Evolutionary conservation across 345 rosid species (phyloP).

Genomic region (Garcia nutans): DNA sequence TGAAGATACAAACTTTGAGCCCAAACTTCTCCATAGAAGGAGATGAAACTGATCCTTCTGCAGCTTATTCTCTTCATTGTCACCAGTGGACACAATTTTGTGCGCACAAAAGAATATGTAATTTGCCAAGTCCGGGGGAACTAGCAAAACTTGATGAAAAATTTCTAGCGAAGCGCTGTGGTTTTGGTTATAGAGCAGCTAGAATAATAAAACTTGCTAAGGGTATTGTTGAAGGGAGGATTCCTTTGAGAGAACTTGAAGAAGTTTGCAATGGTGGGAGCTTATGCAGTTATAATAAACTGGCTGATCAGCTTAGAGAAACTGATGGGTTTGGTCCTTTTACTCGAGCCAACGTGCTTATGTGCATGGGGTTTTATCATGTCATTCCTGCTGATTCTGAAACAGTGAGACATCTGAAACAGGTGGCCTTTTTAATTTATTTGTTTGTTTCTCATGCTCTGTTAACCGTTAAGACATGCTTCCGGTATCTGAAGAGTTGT

Average conservation of each 20-base stretch:
- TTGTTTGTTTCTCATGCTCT: neutral
- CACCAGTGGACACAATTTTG: neutral
- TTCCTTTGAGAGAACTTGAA: constrained; percentile 40
- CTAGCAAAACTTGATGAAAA: constrained; percentile 44
- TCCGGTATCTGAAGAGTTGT: neutral
- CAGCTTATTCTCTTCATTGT: neutral
- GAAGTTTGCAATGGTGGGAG: constrained; percentile 25
- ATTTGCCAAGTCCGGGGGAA: constrained; percentile 49
- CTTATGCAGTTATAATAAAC: constrained; percentile 26
- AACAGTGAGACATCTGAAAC: constrained; percentile 50
- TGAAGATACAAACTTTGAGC: neutral
- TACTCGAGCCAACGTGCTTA: constrained; percentile 49
- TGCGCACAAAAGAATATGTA: constrained; percentile 22
- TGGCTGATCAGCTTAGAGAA: constrained; percentile 31
- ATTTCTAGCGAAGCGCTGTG: constrained; percentile 46
- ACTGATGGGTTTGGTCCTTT: constrained; percentile 57
- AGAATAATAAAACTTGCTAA: constrained; percentile 45
- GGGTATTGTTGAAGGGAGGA: constrained; percentile 43
- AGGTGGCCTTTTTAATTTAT: constrained; percentile 25
- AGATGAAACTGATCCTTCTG: neutral
- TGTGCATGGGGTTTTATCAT: constrained; percentile 58
- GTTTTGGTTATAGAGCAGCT: constrained; percentile 48
- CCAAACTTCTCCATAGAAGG: constrained; percentile 9
- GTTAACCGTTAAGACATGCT: neutral
- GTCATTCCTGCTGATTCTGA: constrained; percentile 52